phyloP scores from a whole-genome alignment of 495 filamentous ascomycete genomes.

The Penicillium argentinense region DNA sequence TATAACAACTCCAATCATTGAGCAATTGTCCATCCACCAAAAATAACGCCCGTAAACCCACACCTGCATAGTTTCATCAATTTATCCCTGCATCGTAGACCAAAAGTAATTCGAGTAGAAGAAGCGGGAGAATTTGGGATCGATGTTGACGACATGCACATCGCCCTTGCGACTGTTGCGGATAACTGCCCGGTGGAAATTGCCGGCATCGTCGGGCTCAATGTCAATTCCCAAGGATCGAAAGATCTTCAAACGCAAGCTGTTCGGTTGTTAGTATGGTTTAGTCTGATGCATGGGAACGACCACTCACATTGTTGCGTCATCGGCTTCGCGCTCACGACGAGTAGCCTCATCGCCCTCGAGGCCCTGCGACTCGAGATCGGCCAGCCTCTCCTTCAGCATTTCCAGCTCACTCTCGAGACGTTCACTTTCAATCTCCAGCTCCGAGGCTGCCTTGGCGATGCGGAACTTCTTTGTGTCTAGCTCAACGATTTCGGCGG shows the following conservation, averaged over 20 bases:
- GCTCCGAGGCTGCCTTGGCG: constrained; percentile 81
- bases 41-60: constrained; percentile 19
- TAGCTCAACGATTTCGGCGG: constrained; percentile 74
- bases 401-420: constrained; percentile 78
- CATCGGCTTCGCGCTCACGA: constrained; percentile 61
- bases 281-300: background rate
- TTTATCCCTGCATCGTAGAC: constrained; percentile 67
- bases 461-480: constrained; percentile 94
- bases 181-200: constrained; percentile 83
- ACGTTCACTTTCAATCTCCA: constrained; percentile 89
- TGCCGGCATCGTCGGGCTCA: constrained; percentile 76
- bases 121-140: constrained; percentile 83
- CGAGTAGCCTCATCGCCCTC: constrained; percentile 57
- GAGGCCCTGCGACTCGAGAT: constrained; percentile 77
- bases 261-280: constrained; percentile 27
- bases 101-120: constrained; percentile 98
- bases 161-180: constrained; percentile 85
- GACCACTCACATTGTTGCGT: constrained; percentile 51
- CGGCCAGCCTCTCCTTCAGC: constrained; percentile 71
- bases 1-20: constrained; percentile 22
- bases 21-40: constrained; percentile 11
- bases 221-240: constrained; percentile 87
- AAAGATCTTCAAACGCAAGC: constrained; percentile 86
- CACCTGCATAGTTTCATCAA: background rate
- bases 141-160: constrained; percentile 92